Evolutionary conservation across 441 rosid genomes (phyloP).

Genomic region (Raphanus hybrid): DNA sequence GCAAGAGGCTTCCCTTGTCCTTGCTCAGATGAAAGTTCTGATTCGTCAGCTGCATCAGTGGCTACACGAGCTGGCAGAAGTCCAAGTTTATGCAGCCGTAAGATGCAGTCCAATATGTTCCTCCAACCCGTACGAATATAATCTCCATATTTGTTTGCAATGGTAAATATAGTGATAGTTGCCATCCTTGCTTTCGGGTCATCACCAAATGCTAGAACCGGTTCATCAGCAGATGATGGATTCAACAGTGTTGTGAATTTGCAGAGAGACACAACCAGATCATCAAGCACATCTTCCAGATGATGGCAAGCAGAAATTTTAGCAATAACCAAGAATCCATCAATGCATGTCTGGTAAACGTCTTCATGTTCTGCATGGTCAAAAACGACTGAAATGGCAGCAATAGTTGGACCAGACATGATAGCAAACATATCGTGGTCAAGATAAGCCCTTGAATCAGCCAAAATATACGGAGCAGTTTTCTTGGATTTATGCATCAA

Average conservation of each 20-base stretch:
- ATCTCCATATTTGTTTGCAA: slow-evolving; percentile 95
- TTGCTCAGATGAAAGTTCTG: slow-evolving; percentile 80
- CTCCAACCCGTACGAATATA: slow-evolving; percentile 94
- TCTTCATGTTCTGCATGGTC: slow-evolving; percentile 98
- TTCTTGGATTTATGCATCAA: slow-evolving; percentile 90
- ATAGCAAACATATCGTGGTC: slow-evolving; percentile 95
- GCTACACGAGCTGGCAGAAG: slow-evolving; percentile 99
- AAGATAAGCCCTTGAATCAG: slow-evolving; percentile 77
- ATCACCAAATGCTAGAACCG: slow-evolving; percentile 93
- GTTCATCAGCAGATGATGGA: slow-evolving; percentile 83
- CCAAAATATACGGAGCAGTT: slow-evolving; percentile 73
- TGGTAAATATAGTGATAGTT: slow-evolving; percentile 89
- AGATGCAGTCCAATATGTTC: slow-evolving; percentile 93
- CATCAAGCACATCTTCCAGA: slow-evolving; percentile 96
- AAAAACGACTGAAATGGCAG: slow-evolving; percentile 96
- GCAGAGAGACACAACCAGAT: slow-evolving; percentile 93
- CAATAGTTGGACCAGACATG: slow-evolving; percentile 96
- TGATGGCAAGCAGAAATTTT: slow-evolving; percentile 97
- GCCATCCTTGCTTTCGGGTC: slow-evolving; percentile 96
- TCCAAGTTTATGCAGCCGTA: slow-evolving; percentile 93
- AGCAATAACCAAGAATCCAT: slow-evolving; percentile 95
- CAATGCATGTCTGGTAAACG: slow-evolving; percentile 86
- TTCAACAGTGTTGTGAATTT: slow-evolving; percentile 92
- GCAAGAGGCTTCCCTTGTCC: slow-evolving; percentile 78
- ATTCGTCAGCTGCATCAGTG: slow-evolving; percentile 96